Evolutionary conservation across 2,329 filamentous ascomycete species (phyloP).

Genomic region (Aureobasidium leucospermi): DNA sequence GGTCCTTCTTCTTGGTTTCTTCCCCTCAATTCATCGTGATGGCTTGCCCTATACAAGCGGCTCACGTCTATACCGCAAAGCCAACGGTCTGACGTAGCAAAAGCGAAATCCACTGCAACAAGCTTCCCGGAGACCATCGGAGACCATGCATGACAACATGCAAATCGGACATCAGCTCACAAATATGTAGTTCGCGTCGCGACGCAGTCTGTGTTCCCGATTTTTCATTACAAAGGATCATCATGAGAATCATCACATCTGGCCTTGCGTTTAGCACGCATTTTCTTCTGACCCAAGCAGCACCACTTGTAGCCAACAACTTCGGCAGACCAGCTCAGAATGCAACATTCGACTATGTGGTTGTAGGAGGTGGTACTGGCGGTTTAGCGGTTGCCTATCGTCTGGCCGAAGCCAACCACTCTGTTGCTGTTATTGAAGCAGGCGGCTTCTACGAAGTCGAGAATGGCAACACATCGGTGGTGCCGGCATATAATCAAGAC

Average conservation of each 20-base stretch:
- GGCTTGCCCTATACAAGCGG: no score
- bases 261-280: neutral
- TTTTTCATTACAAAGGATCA: neutral
- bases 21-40: no score
- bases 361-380: conserved; percentile 19
- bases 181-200: neutral
- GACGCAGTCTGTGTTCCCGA: neutral
- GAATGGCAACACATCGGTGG: conserved; percentile 17
- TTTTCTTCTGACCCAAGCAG: neutral
- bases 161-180: neutral
- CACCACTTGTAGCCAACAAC: neutral
- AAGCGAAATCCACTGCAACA: neutral
- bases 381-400: conserved; percentile 20
- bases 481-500: conserved; percentile 6
- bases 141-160: neutral
- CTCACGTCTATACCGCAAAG: neutral
- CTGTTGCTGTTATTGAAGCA: conserved; percentile 23
- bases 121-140: neutral
- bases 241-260: neutral
- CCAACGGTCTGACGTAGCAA: conserved; percentile 1
- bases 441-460: conserved; percentile 21
- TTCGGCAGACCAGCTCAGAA: neutral
- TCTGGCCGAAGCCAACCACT: conserved; percentile 15
- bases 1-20: no score
- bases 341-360: conserved; percentile 21